These are phyloP conservation scores for Morella rubra DNA, from an alignment of 306 rosid species.

Conservation along the genomic window DNA sequence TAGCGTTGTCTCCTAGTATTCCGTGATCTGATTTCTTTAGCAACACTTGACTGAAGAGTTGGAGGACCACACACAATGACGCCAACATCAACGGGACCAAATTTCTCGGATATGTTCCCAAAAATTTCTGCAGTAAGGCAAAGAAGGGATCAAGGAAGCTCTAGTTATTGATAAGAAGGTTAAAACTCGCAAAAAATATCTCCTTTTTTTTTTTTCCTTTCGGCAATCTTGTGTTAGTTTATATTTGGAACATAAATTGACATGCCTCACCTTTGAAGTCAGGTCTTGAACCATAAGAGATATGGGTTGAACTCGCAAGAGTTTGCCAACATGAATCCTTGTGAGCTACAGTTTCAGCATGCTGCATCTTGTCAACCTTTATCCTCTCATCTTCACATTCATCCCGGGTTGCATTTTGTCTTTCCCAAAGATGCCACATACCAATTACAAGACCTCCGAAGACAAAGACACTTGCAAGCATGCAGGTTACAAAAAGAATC, in stretches of 20 bases:
- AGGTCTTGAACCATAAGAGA: constrained; percentile 71
- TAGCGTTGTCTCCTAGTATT: constrained; percentile 46
- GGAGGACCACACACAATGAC: constrained; percentile 92
- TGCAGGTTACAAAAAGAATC: constrained; percentile 57
- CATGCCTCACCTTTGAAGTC: constrained; percentile 63
- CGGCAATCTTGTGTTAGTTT: not conserved
- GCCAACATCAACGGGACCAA: constrained; percentile 73
- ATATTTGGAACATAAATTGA: not conserved
- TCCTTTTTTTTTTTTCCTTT: not conserved
- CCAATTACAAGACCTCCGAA: constrained; percentile 76
- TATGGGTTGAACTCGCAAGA: constrained; percentile 33
- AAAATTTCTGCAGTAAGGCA: constrained; percentile 60
- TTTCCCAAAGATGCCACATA: constrained; percentile 78
- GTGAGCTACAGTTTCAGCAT: constrained; percentile 24
- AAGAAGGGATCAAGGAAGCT: not conserved
- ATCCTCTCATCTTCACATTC: constrained; percentile 15
- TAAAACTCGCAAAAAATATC: not conserved
- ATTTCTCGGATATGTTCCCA: constrained; percentile 48
- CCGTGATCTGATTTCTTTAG: constrained; percentile 73
- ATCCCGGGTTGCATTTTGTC: constrained; percentile 29
- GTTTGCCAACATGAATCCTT: constrained; percentile 31
- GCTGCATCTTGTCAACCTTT: constrained; percentile 24
- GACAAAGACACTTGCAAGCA: constrained; percentile 63
- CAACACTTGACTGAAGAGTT: constrained; percentile 79
- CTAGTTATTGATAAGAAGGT: not conserved